Percentiles rank a stretch among this genome's conserved stretches.
Evolutionary conservation across 805 yeast species (phyloP).

Genomic region (Yamadazyma kitorensis): DNA sequence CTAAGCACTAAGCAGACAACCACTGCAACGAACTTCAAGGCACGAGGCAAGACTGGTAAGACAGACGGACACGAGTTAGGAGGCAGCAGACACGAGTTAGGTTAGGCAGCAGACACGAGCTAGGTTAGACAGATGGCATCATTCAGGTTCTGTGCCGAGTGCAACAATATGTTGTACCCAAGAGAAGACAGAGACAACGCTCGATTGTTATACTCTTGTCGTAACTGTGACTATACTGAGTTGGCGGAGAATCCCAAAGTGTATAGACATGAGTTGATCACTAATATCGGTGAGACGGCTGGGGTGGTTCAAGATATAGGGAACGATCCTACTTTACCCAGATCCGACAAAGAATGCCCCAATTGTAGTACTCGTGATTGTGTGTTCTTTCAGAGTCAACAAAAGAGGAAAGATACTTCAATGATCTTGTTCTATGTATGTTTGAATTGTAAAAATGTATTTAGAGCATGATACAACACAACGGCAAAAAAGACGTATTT

Average conservation of each 20-base stretch:
- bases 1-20: no score
- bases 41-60: no score
- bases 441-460: conserved; percentile 77
- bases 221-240: conserved; percentile 93
- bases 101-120: no score
- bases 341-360: conserved; percentile 93
- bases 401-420: conserved; percentile 89
- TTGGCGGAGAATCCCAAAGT: conserved; percentile 85
- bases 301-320: conserved; percentile 97
- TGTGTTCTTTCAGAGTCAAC: conserved; percentile 96
- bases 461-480: conserved; percentile 27
- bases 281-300: conserved; percentile 92
- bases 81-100: no score
- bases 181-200: conserved; percentile 84
- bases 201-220: conserved; percentile 81
- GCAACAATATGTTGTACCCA: conserved; percentile 98
- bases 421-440: conserved; percentile 96
- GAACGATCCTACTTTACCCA: conserved; percentile 94
- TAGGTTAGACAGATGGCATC: no score
- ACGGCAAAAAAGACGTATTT: not conserved
- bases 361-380: conserved; percentile 83
- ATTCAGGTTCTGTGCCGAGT: conserved; percentile 92
- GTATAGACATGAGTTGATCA: conserved; percentile 86
- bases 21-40: no score
- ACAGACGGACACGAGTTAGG: no score